Evolutionary conservation across 2,329 filamentous ascomycete species (phyloP).

Genomic region (Venturia asperata): DNA sequence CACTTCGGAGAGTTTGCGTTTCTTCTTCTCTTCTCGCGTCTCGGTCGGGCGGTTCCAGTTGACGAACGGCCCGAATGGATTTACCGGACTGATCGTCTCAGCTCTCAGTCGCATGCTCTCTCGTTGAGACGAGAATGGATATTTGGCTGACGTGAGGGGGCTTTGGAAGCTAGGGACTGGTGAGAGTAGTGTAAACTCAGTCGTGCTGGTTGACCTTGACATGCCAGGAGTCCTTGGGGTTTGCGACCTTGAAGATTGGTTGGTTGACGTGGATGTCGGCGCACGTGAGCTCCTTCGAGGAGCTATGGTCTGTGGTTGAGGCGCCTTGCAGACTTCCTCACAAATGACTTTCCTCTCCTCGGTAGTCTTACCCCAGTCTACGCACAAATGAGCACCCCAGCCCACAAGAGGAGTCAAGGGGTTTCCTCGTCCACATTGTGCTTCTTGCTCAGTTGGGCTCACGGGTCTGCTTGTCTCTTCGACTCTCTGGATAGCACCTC

Average conservation of each 20-base stretch:
- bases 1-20: not conserved
- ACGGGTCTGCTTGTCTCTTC: not conserved
- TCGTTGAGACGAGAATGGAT: not conserved
- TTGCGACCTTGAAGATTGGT: not conserved
- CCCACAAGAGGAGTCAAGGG: not conserved
- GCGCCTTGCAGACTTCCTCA: not conserved
- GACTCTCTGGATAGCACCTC: not conserved
- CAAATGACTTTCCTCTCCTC: not conserved
- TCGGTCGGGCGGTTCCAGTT: not conserved
- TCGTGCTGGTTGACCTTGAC: conserved; percentile 1
- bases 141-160: not conserved
- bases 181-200: not conserved
- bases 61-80: conserved; percentile 7
- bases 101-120: not conserved
- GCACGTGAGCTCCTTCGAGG: not conserved
- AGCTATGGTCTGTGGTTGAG: not conserved
- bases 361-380: not conserved
- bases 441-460: not conserved
- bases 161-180: not conserved
- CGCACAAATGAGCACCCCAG: not conserved
- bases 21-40: not conserved
- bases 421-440: not conserved
- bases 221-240: not conserved
- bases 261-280: not conserved
- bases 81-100: not conserved